Percentiles rank a stretch among this genome's conserved stretches.
Conservation (phyloP, 306 rosid species). For the Bauhinia variegata region DNA sequence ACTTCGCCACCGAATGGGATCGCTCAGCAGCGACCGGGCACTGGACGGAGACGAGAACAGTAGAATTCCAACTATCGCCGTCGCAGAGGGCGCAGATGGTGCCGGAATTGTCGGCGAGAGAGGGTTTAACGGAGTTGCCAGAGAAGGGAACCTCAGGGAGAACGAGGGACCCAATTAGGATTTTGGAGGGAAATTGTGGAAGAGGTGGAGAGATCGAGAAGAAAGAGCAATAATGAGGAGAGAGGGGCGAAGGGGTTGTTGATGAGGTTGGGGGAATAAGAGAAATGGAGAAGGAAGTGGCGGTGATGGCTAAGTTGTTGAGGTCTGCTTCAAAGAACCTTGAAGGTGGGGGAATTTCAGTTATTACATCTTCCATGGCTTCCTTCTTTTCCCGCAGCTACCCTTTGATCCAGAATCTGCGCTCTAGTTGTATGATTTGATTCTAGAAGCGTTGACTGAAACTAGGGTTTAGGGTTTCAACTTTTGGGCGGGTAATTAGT, state of each 20-base stretch:
- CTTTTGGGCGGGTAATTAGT: no score
- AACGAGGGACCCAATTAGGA: conserved; percentile 63
- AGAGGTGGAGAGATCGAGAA: conserved; percentile 60
- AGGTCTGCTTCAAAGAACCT: conserved; percentile 80
- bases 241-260: conserved; percentile 61
- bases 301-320: conserved; percentile 67
- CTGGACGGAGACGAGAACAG: conserved; percentile 52
- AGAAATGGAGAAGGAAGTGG: conserved; percentile 72
- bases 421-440: no score
- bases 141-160: conserved; percentile 66
- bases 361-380: conserved; percentile 78
- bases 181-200: conserved; percentile 46
- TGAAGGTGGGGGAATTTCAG: conserved; percentile 86
- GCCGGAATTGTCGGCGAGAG: conserved; percentile 52
- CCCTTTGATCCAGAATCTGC: background rate
- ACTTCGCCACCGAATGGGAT: conserved; percentile 53
- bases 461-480: background rate
- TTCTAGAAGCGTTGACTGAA: background rate
- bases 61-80: background rate
- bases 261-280: conserved; percentile 43
- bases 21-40: conserved; percentile 50
- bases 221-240: conserved; percentile 72
- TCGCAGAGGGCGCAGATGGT: conserved; percentile 49
- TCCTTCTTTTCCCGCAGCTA: background rate
- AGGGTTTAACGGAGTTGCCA: conserved; percentile 50